Evolutionary conservation across 495 filamentous ascomycete genomes (phyloP).

Genomic region (Hyphodiscus hymeniophilus): DNA sequence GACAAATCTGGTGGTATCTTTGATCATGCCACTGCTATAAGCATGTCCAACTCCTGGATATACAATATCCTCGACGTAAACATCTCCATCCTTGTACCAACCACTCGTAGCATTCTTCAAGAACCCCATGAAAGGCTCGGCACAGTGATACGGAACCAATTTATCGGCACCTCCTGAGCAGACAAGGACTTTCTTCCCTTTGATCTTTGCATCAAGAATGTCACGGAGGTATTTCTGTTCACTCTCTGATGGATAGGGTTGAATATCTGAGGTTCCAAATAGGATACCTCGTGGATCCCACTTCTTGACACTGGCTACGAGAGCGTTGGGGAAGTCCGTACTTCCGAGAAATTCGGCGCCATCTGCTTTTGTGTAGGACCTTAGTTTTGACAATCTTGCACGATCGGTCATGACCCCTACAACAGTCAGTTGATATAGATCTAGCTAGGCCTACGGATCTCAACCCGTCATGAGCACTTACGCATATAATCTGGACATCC

Average conservation of each 20-base stretch:
- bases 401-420: conserved; percentile 67
- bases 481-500: conserved; percentile 83
- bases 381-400: conserved; percentile 61
- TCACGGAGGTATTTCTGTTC: conserved; percentile 34
- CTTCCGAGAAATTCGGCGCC: conserved; percentile 66
- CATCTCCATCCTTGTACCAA: conserved; percentile 49
- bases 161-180: conserved; percentile 72
- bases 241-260: conserved; percentile 22
- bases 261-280: conserved; percentile 40
- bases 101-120: conserved; percentile 52
- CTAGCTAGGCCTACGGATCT: no score
- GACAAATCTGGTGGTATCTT: conserved; percentile 61
- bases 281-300: conserved; percentile 65
- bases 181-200: conserved; percentile 69
- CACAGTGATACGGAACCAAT: conserved; percentile 69
- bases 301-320: conserved; percentile 52
- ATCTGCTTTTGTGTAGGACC: conserved; percentile 41
- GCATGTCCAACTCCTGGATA: conserved; percentile 67
- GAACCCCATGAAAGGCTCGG: conserved; percentile 61
- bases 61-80: conserved; percentile 63
- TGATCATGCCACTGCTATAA: conserved; percentile 63
- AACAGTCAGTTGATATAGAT: conserved; percentile 3
- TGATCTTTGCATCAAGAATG: conserved; percentile 43
- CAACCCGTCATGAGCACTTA: conserved; percentile 25
- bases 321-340: conserved; percentile 59